A percentile compares a stretch with the other conserved stretches of the same genome.
Conservation (phyloP, 2,329 filamentous ascomycete genomes). For the Blumeria hordei region DNA sequence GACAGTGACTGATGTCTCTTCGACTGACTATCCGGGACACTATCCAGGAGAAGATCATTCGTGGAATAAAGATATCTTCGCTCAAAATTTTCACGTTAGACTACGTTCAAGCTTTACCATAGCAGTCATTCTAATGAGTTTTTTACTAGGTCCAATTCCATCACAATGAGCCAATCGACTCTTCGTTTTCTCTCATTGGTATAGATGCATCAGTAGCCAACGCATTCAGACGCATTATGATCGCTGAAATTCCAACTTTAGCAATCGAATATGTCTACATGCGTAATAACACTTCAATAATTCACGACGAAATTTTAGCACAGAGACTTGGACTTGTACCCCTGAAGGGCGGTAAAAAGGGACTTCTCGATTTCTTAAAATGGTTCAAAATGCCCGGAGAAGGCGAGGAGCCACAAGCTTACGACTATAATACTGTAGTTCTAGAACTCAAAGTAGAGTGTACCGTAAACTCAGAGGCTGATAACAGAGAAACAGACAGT, state of each 20-base stretch:
- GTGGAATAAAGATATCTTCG: slow-evolving; percentile 56
- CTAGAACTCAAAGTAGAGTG: slow-evolving; percentile 59
- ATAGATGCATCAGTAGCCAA: slow-evolving; percentile 86
- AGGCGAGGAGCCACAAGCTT: slow-evolving; percentile 31
- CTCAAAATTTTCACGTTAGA: slow-evolving; percentile 29
- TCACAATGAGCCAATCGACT: slow-evolving; percentile 51
- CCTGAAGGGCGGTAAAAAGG: slow-evolving; percentile 54
- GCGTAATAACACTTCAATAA: slow-evolving; percentile 89
- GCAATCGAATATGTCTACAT: slow-evolving; percentile 89
- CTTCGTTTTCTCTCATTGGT: slow-evolving; percentile 77
- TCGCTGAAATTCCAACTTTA: slow-evolving; percentile 80
- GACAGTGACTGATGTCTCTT: slow-evolving; percentile 70
- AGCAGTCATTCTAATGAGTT: neutral
- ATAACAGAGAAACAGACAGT: slow-evolving; percentile 52
- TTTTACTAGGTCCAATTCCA: slow-evolving; percentile 46
- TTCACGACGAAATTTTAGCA: slow-evolving; percentile 90
- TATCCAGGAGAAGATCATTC: slow-evolving; percentile 57
- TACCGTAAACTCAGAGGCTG: slow-evolving; percentile 51
- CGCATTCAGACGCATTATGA: slow-evolving; percentile 86
- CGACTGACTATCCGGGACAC: slow-evolving; percentile 61
- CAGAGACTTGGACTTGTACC: slow-evolving; percentile 79
- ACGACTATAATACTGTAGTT: slow-evolving; percentile 71
- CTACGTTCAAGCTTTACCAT: neutral
- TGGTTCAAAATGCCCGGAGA: slow-evolving; percentile 54
- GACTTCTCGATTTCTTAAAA: slow-evolving; percentile 52